Conservation (phyloP, 2,329 filamentous ascomycete genomes). For the Xylariaceae sp. region DNA sequence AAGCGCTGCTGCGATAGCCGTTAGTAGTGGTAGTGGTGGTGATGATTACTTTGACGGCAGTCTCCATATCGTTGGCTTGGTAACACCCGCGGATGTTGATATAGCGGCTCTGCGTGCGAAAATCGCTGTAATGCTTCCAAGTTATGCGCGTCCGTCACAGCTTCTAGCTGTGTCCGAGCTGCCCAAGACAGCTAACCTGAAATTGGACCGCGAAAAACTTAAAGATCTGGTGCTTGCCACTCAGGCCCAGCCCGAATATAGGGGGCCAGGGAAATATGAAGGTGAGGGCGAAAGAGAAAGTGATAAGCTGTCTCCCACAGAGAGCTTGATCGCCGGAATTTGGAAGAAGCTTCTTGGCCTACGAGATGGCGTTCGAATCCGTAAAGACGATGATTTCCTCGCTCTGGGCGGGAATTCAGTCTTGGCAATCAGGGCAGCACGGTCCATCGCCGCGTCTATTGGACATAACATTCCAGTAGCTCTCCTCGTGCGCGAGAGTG, state of each 20-base stretch:
- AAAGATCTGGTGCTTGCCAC: neutral
- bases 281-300: neutral
- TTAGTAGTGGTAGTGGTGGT: neutral
- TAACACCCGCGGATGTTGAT: neutral
- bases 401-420: conserved; percentile 15
- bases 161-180: neutral
- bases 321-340: neutral
- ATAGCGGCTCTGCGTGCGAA: neutral
- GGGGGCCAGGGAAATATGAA: no score
- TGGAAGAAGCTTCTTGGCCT: conserved; percentile 7
- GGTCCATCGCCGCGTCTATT: neutral
- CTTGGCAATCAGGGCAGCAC: conserved; percentile 8
- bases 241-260: no score
- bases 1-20: neutral
- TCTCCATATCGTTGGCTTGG: conserved; percentile 1
- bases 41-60: neutral
- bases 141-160: conserved; percentile 8
- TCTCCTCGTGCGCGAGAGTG: conserved; percentile 10
- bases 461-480: conserved; percentile 5
- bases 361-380: neutral
- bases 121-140: neutral
- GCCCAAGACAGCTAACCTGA: neutral
- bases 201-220: conserved; percentile 3
- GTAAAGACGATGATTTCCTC: conserved; percentile 10
- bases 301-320: neutral